Percentiles rank a stretch among this genome's conserved stretches.
Evolutionary conservation across 768 basidiomycete species (phyloP).

Genomic region (Holtermanniella nyarrowii): DNA sequence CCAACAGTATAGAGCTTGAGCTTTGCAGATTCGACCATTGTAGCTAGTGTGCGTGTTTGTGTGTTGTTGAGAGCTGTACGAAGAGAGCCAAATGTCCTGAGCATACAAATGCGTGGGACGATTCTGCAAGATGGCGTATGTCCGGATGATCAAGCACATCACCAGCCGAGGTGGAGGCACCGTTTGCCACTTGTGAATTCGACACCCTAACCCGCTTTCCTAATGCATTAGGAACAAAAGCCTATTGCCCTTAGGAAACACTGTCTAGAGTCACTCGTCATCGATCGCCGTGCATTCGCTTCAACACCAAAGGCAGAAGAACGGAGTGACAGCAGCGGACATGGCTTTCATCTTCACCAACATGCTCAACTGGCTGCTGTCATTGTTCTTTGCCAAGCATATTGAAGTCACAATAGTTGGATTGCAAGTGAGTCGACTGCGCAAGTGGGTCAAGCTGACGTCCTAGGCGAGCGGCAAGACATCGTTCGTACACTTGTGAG

Average conservation of each 20-base stretch:
- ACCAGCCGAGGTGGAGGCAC: background rate
- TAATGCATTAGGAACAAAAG: background rate
- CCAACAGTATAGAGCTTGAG: slow-evolving; percentile 45
- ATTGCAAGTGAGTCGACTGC: slow-evolving; percentile 52
- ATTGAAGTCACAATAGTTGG: slow-evolving; percentile 88
- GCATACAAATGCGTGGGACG: too few relatives aligned
- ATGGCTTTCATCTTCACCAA: slow-evolving; percentile 49
- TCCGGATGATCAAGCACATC: too few relatives aligned
- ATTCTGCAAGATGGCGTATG: too few relatives aligned
- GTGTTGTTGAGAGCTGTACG: background rate
- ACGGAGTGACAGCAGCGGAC: too few relatives aligned
- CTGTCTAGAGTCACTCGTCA: too few relatives aligned
- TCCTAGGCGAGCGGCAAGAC: slow-evolving; percentile 84
- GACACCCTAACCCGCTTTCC: background rate
- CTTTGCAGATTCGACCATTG: slow-evolving; percentile 14
- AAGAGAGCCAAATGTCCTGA: too few relatives aligned
- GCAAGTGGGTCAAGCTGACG: background rate
- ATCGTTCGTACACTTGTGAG: slow-evolving; percentile 44
- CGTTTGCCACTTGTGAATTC: background rate
- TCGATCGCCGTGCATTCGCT: too few relatives aligned
- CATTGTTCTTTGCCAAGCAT: slow-evolving; percentile 73
- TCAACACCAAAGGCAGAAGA: too few relatives aligned
- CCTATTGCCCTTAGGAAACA: too few relatives aligned
- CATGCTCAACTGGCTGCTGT: slow-evolving; percentile 52
- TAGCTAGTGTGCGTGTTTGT: background rate